phyloP scores from a whole-genome alignment of 805 yeast genomes.

The Metschnikowia proteae region DNA sequence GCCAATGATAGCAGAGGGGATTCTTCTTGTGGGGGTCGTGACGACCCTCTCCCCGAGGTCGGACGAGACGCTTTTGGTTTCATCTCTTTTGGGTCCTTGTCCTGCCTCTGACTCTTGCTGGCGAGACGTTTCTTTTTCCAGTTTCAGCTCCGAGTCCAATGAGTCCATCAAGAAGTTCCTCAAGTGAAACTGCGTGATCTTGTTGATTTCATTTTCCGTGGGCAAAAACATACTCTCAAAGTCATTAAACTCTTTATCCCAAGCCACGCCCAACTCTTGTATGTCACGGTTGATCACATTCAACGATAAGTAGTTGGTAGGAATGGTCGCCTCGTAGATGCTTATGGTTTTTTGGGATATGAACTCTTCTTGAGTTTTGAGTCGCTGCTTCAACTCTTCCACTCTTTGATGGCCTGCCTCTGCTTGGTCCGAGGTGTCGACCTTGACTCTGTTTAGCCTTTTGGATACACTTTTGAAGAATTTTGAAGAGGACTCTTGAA shows the following conservation, averaged over 20 bases:
- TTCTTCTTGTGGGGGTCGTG: slow-evolving; percentile 9
- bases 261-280: slow-evolving; percentile 77
- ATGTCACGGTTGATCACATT: slow-evolving; percentile 66
- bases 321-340: slow-evolving; percentile 52
- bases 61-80: neutral
- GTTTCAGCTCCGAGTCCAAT: slow-evolving; percentile 24
- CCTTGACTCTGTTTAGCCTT: slow-evolving; percentile 72
- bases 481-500: slow-evolving; percentile 47
- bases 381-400: slow-evolving; percentile 51
- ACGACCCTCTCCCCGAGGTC: neutral
- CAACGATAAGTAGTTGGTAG: slow-evolving; percentile 64
- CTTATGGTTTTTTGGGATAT: slow-evolving; percentile 46
- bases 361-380: slow-evolving; percentile 46
- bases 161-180: slow-evolving; percentile 66
- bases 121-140: slow-evolving; percentile 1
- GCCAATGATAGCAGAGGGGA: slow-evolving; percentile 19
- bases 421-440: slow-evolving; percentile 65
- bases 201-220: slow-evolving; percentile 86
- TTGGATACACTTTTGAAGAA: slow-evolving; percentile 73
- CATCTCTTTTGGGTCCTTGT: neutral
- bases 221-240: slow-evolving; percentile 82
- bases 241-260: slow-evolving; percentile 81
- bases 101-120: neutral
- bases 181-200: slow-evolving; percentile 84
- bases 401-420: slow-evolving; percentile 63